Evolutionary conservation across 306 rosid genomes (phyloP).

Genomic region (Cicer judaicum): DNA sequence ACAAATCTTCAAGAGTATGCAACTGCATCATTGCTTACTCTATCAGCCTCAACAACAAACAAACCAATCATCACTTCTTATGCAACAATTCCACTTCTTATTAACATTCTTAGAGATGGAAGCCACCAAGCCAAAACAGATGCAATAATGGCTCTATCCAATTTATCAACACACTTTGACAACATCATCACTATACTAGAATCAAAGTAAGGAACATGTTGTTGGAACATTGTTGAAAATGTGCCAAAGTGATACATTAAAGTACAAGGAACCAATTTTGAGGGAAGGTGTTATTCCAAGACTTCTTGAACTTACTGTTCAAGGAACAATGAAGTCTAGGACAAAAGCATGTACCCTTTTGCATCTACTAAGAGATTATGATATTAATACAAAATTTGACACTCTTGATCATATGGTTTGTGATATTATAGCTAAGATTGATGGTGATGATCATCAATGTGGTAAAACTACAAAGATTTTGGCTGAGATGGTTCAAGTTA

Average conservation of each 20-base stretch:
- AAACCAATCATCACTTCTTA: slow-evolving; percentile 73
- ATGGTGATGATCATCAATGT: slow-evolving; percentile 79
- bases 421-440: slow-evolving; percentile 82
- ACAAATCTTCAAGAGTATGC: slow-evolving; percentile 72
- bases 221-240: slow-evolving; percentile 78
- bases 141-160: slow-evolving; percentile 58
- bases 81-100: slow-evolving; percentile 82
- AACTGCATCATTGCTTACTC: slow-evolving; percentile 80
- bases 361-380: slow-evolving; percentile 69
- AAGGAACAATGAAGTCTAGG: slow-evolving; percentile 83
- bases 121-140: slow-evolving; percentile 81
- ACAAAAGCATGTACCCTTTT: slow-evolving; percentile 68
- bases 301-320: slow-evolving; percentile 93
- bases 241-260: slow-evolving; percentile 82
- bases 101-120: slow-evolving; percentile 68
- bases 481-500: slow-evolving; percentile 94
- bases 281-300: slow-evolving; percentile 94
- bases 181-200: slow-evolving; percentile 64
- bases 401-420: slow-evolving; percentile 83
- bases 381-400: slow-evolving; percentile 62
- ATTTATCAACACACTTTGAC: slow-evolving; percentile 65
- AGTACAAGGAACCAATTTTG: slow-evolving; percentile 80
- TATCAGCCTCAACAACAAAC: slow-evolving; percentile 76
- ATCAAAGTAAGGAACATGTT: slow-evolving; percentile 78
- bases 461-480: slow-evolving; percentile 88